A percentile compares a stretch with the other conserved stretches of the same genome.
These are phyloP conservation scores for Pseudogymnoascus sp. DNA, from an alignment of 2,329 filamentous ascomycete genomes.

Conservation along the genomic window DNA sequence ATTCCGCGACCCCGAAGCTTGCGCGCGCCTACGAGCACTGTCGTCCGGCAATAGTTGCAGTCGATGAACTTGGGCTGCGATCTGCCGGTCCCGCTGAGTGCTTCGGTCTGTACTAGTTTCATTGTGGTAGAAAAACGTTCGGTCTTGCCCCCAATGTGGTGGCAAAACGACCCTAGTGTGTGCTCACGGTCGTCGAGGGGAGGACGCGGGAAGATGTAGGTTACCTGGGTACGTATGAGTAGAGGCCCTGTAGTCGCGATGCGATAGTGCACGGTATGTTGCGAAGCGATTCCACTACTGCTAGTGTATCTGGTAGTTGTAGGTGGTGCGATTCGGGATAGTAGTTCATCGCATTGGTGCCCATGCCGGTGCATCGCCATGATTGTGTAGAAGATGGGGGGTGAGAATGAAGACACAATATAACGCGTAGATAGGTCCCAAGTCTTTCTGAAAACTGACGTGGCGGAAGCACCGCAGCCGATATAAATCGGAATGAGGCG, in stretches of 20 bases:
- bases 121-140: too few species aligned
- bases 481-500: neutral
- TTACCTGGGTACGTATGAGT: neutral
- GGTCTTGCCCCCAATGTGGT: neutral
- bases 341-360: neutral
- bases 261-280: neutral
- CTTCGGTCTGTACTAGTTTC: neutral
- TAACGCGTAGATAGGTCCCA: neutral
- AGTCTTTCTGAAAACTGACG: neutral
- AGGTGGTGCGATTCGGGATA: neutral
- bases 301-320: neutral
- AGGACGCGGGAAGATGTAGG: neutral
- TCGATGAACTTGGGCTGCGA: neutral
- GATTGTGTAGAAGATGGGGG: neutral
- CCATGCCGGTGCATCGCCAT: neutral
- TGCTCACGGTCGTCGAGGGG: neutral
- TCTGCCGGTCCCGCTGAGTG: neutral
- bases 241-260: neutral
- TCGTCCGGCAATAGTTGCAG: too few species aligned
- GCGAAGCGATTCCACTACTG: neutral
- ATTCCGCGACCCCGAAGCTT: neutral
- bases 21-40: neutral
- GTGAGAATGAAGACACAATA: neutral
- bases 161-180: neutral
- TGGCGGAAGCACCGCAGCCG: neutral